Conservation (phyloP, 352 stramenopile genomes). For the Globisporangium cystogenes region DNA sequence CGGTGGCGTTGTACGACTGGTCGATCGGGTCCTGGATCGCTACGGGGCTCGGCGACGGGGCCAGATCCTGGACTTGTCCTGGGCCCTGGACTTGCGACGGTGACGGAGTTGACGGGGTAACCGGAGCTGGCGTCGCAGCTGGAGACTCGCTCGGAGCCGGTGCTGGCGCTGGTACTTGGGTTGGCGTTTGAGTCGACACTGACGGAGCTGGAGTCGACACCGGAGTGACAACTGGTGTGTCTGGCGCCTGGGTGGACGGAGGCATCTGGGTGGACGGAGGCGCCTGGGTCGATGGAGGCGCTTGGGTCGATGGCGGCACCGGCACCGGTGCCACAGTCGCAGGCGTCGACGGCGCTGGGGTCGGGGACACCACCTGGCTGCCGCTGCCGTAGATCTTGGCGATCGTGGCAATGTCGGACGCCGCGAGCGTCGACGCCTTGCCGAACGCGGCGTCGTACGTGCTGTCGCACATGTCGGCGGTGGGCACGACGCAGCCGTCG, state of each 20-base stretch:
- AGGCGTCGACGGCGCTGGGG: neutral
- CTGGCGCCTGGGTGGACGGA: neutral
- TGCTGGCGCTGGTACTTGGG: neutral
- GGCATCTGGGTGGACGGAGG: neutral
- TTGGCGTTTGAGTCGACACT: neutral
- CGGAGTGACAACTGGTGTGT: constrained; percentile 1
- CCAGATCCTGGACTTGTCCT: neutral
- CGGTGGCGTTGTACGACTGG: neutral
- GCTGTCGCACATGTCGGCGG: constrained; percentile 12
- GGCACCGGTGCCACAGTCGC: neutral
- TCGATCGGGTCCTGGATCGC: constrained; percentile 1
- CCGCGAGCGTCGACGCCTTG: constrained; percentile 6
- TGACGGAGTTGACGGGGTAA: neutral
- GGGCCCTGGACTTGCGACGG: neutral
- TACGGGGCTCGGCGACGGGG: neutral
- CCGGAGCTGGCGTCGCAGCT: neutral
- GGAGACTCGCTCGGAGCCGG: neutral
- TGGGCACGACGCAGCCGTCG: constrained; percentile 17
- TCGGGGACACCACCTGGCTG: neutral
- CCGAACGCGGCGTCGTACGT: constrained; percentile 6
- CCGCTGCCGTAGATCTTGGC: constrained; percentile 15
- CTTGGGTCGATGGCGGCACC: neutral
- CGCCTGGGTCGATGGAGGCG: neutral
- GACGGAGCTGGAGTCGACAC: neutral
- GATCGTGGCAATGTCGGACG: constrained; percentile 19